Percentiles rank a stretch among this genome's conserved stretches.
Evolutionary conservation across 306 rosid genomes (phyloP).

Genomic region (Dalbergia cochinchinensis): DNA sequence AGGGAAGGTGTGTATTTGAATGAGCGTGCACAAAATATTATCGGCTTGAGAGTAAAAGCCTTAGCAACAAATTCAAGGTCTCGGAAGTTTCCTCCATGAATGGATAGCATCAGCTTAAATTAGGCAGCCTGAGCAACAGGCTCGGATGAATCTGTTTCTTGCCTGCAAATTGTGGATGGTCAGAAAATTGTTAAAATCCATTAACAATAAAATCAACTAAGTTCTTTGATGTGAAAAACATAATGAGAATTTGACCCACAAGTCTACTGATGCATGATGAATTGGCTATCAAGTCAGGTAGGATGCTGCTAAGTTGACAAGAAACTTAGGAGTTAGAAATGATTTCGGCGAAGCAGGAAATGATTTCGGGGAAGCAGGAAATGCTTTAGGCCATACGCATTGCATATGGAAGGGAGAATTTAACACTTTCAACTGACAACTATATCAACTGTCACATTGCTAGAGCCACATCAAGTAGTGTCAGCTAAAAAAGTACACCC

Average conservation of each 20-base stretch:
- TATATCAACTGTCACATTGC: not conserved
- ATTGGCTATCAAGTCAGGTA: not conserved
- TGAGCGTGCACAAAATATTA: not conserved
- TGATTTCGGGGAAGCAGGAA: not conserved
- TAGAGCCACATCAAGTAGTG: not conserved
- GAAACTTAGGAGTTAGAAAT: not conserved
- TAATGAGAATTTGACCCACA: slow-evolving; percentile 36
- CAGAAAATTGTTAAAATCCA: slow-evolving; percentile 26
- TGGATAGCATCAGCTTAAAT: slow-evolving; percentile 37
- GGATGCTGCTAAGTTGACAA: not conserved
- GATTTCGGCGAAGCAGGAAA: slow-evolving; percentile 3
- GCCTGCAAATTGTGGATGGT: slow-evolving; percentile 60
- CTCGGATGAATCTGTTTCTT: slow-evolving; percentile 71
- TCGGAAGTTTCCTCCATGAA: slow-evolving; percentile 37
- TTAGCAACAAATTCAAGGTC: slow-evolving; percentile 36
- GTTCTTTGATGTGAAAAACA: not conserved
- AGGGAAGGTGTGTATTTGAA: not conserved
- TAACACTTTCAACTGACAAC: slow-evolving; percentile 16
- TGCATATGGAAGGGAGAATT: slow-evolving; percentile 25
- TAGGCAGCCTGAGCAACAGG: slow-evolving; percentile 76
- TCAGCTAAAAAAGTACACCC: slow-evolving; percentile 3
- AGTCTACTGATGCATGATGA: not conserved
- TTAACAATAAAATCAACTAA: slow-evolving; percentile 29
- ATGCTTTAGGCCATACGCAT: slow-evolving; percentile 3
- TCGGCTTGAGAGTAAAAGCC: slow-evolving; percentile 30